Base-by-base conservation (phyloP, 176 grass and related monocot genomes). In the Musa troglodytarum region DNA sequence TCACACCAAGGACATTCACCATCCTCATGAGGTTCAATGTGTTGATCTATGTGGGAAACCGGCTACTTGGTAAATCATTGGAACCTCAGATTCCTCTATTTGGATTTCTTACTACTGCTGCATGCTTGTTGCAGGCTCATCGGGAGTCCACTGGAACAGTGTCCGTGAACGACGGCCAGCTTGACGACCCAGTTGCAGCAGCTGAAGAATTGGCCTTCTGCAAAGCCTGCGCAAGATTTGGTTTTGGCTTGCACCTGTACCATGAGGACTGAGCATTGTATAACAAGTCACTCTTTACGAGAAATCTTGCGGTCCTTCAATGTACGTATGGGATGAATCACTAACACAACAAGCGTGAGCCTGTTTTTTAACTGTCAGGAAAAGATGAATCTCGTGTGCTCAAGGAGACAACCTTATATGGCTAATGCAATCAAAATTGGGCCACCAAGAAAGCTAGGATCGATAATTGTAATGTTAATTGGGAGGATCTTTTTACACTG, bases 211-310 rank as follows among this genome's bases (percentile, higher is more conserved):
- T 49, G 54, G 89, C 92, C 62, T 96, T 96, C 85, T 85, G 80
- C 80, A 96, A 92, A 83, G 89, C 89, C 26, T 96, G 92, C 2
- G 89, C 92, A 23, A 76, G 89, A 29, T 96, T 96, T 65, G 92
- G 92, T 59, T 96, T 96, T 54, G 89, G 92, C 81, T 73, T 96
- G 15, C 89, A 96, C 56, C 82, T 96, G 72, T 92, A 96, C 73
- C 89, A 96, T 78, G 74, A 84, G 81, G 89, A 85, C 4, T 87
- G 92, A 53, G 82, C 78, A 1, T 61, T 10, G 57, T 61, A 21
- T 4, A 61, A 21, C 15, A 61, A 9, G 34, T 43, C 34, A 5
- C 34, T 43, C 34, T 43, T 43, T 43, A 6, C 34, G 34, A 43
- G 34, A 3, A 43, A 43, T 43, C 34, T 43, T 43, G 3, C 5